Conservation (phyloP, 768 basidiomycete genomes). For the Lentinula guzmanii region DNA sequence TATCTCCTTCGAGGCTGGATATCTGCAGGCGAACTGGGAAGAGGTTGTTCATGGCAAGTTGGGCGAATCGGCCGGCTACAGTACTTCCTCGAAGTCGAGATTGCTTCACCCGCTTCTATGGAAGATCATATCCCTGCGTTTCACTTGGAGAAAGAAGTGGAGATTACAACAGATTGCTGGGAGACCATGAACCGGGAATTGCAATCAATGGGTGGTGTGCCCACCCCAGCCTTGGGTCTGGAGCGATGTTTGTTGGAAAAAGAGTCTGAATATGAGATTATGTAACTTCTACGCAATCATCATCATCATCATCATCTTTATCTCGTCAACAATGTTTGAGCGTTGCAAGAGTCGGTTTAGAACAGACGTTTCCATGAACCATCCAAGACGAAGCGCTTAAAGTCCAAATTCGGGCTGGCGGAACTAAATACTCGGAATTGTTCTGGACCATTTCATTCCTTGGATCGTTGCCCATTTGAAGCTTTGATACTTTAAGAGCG, state of each 20-base stretch:
- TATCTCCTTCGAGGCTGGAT: constrained; percentile 1
- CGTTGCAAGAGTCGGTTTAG: too few relatives aligned
- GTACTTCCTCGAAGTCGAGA: not conserved
- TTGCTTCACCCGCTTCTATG: constrained; percentile 13
- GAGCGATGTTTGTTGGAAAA: not conserved
- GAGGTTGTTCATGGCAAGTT: constrained; percentile 3
- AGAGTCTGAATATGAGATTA: not conserved
- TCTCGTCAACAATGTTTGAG: too few relatives aligned
- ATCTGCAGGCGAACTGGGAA: not conserved
- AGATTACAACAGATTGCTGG: constrained; percentile 25
- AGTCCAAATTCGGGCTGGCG: too few relatives aligned
- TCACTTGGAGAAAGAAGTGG: constrained; percentile 18
- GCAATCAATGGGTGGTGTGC: constrained; percentile 18
- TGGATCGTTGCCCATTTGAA: too few relatives aligned
- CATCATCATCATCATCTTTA: too few relatives aligned
- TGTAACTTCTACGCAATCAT: not conserved
- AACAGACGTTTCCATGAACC: too few relatives aligned
- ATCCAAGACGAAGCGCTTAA: too few relatives aligned
- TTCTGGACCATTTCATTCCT: too few relatives aligned
- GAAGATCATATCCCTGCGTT: constrained; percentile 20
- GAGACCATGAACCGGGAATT: constrained; percentile 21
- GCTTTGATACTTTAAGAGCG: too few relatives aligned
- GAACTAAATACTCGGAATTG: too few relatives aligned
- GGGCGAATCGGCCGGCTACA: not conserved
- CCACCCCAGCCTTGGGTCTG: constrained; percentile 25